These are phyloP conservation scores for Phoenix dactylifera DNA, from an alignment of 176 grass and related monocot species.

Conservation along the genomic window DNA sequence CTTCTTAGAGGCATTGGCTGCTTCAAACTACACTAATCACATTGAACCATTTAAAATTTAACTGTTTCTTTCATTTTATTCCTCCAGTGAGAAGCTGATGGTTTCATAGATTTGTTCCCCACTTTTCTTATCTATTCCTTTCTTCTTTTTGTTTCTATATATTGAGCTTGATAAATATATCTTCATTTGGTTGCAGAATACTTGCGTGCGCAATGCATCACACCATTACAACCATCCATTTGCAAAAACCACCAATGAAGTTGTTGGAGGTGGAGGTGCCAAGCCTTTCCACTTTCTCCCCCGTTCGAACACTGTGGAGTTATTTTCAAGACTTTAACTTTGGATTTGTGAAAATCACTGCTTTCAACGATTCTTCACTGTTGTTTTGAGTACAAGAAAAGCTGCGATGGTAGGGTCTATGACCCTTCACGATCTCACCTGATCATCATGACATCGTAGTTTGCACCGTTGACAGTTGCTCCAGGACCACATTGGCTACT, in stretches of 20 bases:
- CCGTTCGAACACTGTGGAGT: slow-evolving; percentile 44
- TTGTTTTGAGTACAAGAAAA: slow-evolving; percentile 79
- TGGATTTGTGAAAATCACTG: slow-evolving; percentile 73
- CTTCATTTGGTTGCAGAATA: slow-evolving; percentile 27
- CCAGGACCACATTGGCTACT: too few relatives aligned
- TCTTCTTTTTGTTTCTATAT: neutral
- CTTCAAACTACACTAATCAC: too few relatives aligned
- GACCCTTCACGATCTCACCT: slow-evolving; percentile 65
- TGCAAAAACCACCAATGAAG: too few relatives aligned
- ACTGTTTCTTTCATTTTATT: too few relatives aligned
- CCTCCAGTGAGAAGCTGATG: too few relatives aligned
- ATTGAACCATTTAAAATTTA: too few relatives aligned
- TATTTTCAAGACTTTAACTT: slow-evolving; percentile 57
- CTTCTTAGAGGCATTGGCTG: too few relatives aligned
- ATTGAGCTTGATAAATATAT: too few relatives aligned
- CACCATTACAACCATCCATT: too few relatives aligned
- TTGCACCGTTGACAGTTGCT: slow-evolving; percentile 45
- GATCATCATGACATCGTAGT: slow-evolving; percentile 65
- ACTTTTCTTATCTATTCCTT: too few relatives aligned
- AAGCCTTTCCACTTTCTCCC: slow-evolving; percentile 47
- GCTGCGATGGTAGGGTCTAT: slow-evolving; percentile 59
- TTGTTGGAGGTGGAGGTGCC: slow-evolving; percentile 69
- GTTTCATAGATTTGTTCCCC: too few relatives aligned
- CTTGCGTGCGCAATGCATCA: too few relatives aligned
- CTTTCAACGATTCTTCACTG: slow-evolving; percentile 65